These are phyloP conservation scores for Xerocomellus amylosporus DNA, from an alignment of 768 basidiomycete genomes.

Conservation along the genomic window DNA sequence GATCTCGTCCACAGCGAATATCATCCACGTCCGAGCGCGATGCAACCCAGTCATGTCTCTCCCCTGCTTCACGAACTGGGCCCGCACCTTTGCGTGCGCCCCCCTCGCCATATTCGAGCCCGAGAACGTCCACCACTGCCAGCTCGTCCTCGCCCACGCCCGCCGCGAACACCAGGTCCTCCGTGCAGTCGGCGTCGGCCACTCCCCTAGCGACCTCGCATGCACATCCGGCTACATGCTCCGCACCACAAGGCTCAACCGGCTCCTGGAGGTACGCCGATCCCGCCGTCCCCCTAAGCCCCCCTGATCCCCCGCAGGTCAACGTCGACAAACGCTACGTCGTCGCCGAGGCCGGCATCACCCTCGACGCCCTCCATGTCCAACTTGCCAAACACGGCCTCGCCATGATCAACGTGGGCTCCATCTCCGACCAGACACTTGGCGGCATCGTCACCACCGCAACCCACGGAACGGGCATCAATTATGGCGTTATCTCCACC, in stretches of 20 bases:
- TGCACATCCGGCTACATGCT: slow-evolving; percentile 89
- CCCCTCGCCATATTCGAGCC: slow-evolving; percentile 79
- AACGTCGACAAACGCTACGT: slow-evolving; percentile 65
- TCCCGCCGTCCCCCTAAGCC: background rate
- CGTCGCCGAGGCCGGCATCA: slow-evolving; percentile 75
- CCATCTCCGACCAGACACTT: slow-evolving; percentile 94
- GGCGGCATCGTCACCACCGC: slow-evolving; percentile 92
- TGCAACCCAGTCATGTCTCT: background rate
- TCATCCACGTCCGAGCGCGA: too few species aligned
- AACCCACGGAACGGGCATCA: slow-evolving; percentile 88
- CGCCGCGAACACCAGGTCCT: slow-evolving; percentile 66
- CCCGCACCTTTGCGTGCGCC: slow-evolving; percentile 65
- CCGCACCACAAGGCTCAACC: slow-evolving; percentile 68
- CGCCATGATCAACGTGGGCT: slow-evolving; percentile 90
- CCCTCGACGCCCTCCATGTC: slow-evolving; percentile 68
- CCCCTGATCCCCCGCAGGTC: slow-evolving; percentile 45
- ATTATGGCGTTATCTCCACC: slow-evolving; percentile 77
- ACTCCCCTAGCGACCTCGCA: slow-evolving; percentile 90
- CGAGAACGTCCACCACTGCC: slow-evolving; percentile 62
- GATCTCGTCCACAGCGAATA: background rate
- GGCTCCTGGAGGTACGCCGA: slow-evolving; percentile 69
- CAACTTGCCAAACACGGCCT: slow-evolving; percentile 63
- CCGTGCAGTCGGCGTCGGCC: slow-evolving; percentile 85
- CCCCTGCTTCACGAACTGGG: slow-evolving; percentile 81
- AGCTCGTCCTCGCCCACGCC: slow-evolving; percentile 77